These are phyloP conservation scores for Pseudotulostoma volvatum DNA, from an alignment of 495 filamentous ascomycete species.

Conservation along the genomic window DNA sequence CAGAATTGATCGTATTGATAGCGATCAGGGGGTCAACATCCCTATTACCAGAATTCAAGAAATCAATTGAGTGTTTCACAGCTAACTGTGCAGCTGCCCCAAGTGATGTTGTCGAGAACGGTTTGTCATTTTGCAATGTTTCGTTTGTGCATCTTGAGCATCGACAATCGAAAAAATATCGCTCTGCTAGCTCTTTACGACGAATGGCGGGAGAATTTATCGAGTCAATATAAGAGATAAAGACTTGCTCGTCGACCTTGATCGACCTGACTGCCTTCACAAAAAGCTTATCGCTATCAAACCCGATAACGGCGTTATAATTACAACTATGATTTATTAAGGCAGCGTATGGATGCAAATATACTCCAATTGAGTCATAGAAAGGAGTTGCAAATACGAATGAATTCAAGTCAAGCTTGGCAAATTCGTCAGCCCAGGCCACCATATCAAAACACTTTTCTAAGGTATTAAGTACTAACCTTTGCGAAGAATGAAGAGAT, in stretches of 20 bases:
- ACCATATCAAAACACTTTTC: constrained; percentile 3
- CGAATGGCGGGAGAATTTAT: constrained; percentile 33
- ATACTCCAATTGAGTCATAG: constrained; percentile 45
- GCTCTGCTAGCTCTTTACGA: constrained; percentile 33
- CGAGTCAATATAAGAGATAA: constrained; percentile 51
- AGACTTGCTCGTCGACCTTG: constrained; percentile 41
- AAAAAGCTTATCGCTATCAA: constrained; percentile 35
- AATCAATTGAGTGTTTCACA: constrained; percentile 13
- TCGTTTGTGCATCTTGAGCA: constrained; percentile 35
- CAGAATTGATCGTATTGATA: constrained; percentile 9
- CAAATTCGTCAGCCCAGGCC: constrained; percentile 6
- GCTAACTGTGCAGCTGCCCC: constrained; percentile 8
- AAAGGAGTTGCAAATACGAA: constrained; percentile 42
- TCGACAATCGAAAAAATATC: constrained; percentile 50
- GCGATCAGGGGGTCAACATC: constrained; percentile 6
- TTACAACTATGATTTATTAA: constrained; percentile 56
- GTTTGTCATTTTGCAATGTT: too few species aligned
- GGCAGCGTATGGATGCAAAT: constrained; percentile 39
- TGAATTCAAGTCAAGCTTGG: constrained; percentile 37
- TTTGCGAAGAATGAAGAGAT: constrained; percentile 27
- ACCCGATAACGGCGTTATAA: constrained; percentile 48
- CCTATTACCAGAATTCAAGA: constrained; percentile 12
- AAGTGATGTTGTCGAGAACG: constrained; percentile 3
- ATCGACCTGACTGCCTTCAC: constrained; percentile 32
- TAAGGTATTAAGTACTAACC: constrained; percentile 16